Conservation (phyloP, 148 eudicot genomes). For the Fagopyrum homotropicum region DNA sequence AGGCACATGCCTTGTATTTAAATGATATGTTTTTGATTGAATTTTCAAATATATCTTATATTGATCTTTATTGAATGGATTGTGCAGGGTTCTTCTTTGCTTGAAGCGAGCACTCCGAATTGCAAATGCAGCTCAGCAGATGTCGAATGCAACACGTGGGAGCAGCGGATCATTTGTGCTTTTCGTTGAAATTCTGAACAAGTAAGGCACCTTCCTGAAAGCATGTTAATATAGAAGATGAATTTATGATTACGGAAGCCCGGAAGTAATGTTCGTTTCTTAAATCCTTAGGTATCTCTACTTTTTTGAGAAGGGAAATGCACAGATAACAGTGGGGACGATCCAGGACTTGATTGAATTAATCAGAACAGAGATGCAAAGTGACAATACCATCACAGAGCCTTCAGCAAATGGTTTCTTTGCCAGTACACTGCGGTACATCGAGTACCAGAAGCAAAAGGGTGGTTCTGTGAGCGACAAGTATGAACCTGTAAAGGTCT, state of each 20-base stretch:
- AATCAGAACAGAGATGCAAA: conserved; percentile 74
- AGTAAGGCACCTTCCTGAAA: conserved; percentile 36
- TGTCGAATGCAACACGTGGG: conserved; percentile 89
- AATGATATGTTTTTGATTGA: too few species aligned
- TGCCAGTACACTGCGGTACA: conserved; percentile 78
- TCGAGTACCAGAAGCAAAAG: conserved; percentile 94
- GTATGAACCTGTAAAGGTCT: conserved; percentile 61
- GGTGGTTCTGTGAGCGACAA: conserved; percentile 87
- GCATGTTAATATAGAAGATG: not conserved
- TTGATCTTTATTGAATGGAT: not conserved
- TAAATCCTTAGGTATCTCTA: conserved; percentile 67
- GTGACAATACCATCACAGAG: conserved; percentile 58
- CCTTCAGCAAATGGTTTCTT: conserved; percentile 92
- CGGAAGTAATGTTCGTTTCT: not conserved
- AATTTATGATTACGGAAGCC: too few species aligned
- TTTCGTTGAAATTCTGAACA: conserved; percentile 92
- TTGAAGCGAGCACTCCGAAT: conserved; percentile 92
- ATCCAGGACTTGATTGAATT: conserved; percentile 78
- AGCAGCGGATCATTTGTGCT: conserved; percentile 77
- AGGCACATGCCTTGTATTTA: too few species aligned
- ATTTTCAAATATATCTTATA: too few species aligned
- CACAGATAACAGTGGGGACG: conserved; percentile 70
- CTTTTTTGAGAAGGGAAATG: conserved; percentile 89
- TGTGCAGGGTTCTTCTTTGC: conserved; percentile 84
- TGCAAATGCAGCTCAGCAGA: conserved; percentile 95